Evolutionary conservation across 1,284 basidiomycete genomes (phyloP), one percentile per base, ranked within the genome.

Genomic region (Phaffia rhodozyma): DNA sequence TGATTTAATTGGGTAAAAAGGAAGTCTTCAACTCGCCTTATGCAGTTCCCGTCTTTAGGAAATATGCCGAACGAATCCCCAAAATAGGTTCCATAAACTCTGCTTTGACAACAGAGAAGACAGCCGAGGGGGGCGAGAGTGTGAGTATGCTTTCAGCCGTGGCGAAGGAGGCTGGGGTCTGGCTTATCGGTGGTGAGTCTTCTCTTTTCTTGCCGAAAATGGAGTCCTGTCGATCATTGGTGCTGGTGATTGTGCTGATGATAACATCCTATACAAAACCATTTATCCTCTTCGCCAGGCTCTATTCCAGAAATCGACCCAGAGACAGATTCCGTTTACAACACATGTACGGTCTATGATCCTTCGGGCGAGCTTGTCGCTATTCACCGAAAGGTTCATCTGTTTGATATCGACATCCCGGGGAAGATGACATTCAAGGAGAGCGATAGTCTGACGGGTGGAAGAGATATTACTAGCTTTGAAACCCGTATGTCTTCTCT

Each of bases 1-100:
- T 43, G 38, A 43, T n/a, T n/a, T n/a, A n/a, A 11, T 43, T 43
- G 49, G 60, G n/a, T 66, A 71, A 54, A 59, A 27, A 93, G 85
- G 94, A 98, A 81, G 91, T 91, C 78, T 99, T 98, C 80, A 98
- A 98, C 76, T 93, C 90, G 18, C 92, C 93, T 0, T 98, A 98
- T 72, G 93, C 93, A 0, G 86, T 89, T 67, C 79, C 81, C 5
- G 83, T 87, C 72, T 94, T 96, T 72, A 85, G 88, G 0, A 79
- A 84, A 30, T 89, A 93, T 70, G 87, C 89, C 1, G 92, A 97
- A 76, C 80, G 77, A 1, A 88, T 97, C 38, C 77, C 77, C 7
- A 62, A 67, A 5, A 67, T 74, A 58, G 83, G 79, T 11, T 86
- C 79, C 70, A 79, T 72, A 6, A 77, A 78, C 50, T 84, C 81